phyloP scores from a whole-genome alignment of 768 basidiomycete genomes.

The Suillus alpinus region DNA sequence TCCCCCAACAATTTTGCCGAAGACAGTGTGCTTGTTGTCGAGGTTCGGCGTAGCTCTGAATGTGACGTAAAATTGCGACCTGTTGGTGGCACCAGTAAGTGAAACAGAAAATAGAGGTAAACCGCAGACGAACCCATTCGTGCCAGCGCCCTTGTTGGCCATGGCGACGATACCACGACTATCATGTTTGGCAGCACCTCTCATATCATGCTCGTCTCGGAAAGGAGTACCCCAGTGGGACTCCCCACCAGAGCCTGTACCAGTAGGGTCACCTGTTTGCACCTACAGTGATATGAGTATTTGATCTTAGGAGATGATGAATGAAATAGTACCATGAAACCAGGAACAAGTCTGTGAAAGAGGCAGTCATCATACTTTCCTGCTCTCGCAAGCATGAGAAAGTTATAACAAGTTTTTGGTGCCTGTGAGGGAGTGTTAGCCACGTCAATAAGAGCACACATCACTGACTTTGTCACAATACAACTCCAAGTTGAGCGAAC shows the following conservation, averaged over 20 bases:
- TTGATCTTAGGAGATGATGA: conserved; percentile 3
- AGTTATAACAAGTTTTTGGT: conserved; percentile 98
- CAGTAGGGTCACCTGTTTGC: conserved; percentile 98
- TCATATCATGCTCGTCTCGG: conserved; percentile 88
- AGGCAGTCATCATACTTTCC: conserved; percentile 89
- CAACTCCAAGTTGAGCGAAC: conserved; percentile 78
- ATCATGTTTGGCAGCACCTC: conserved; percentile 87
- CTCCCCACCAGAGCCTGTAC: conserved; percentile 90
- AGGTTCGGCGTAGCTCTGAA: conserved; percentile 82
- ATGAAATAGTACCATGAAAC: conserved; percentile 73
- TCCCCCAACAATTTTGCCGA: conserved; percentile 95
- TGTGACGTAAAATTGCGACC: conserved; percentile 92
- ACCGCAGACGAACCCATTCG: conserved; percentile 65
- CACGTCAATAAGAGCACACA: not conserved
- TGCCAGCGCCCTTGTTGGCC: conserved; percentile 92
- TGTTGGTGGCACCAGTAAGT: conserved; percentile 25
- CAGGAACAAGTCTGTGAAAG: conserved; percentile 92
- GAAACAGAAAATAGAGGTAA: not conserved
- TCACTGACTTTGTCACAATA: conserved; percentile 79
- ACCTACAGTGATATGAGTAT: conserved; percentile 46
- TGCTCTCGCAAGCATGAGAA: conserved; percentile 85
- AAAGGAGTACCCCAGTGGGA: conserved; percentile 96
- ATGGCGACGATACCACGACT: conserved; percentile 83
- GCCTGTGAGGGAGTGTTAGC: conserved; percentile 50
- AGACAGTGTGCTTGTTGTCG: conserved; percentile 93